phyloP scores from a whole-genome alignment of 1,284 basidiomycete species.

The Pseudozyma hubeiensis region DNA sequence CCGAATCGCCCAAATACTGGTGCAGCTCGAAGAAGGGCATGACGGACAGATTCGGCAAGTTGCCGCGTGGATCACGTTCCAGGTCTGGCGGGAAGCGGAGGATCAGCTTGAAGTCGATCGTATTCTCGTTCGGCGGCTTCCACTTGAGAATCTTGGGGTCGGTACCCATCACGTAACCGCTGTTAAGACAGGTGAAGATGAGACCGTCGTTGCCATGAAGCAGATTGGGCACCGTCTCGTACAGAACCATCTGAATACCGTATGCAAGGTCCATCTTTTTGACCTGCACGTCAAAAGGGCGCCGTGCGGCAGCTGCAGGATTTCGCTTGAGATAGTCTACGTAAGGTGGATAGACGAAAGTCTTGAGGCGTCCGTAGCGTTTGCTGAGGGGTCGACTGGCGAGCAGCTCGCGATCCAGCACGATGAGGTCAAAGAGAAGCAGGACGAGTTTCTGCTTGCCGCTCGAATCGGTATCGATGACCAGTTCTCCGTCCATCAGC shows the following conservation, averaged over 20 bases:
- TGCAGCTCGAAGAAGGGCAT: constrained; percentile 89
- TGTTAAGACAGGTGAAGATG: constrained; percentile 92
- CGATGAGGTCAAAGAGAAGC: constrained; percentile 92
- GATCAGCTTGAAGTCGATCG: constrained; percentile 94
- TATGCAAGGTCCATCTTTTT: constrained; percentile 93
- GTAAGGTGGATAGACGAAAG: constrained; percentile 86
- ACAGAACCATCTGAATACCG: constrained; percentile 84
- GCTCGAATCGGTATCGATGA: constrained; percentile 81
- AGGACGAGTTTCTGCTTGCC: constrained; percentile 75
- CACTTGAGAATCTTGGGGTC: constrained; percentile 91
- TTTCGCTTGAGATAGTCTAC: constrained; percentile 77
- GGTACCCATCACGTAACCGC: constrained; percentile 88
- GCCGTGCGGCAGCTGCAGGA: constrained; percentile 75
- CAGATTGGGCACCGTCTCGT: constrained; percentile 83
- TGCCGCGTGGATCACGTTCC: constrained; percentile 59
- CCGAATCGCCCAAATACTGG: constrained; percentile 73
- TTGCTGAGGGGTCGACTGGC: constrained; percentile 85
- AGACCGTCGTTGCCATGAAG: constrained; percentile 95
- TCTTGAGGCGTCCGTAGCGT: constrained; percentile 86
- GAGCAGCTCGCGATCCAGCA: constrained; percentile 85
- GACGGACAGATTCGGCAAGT: constrained; percentile 78
- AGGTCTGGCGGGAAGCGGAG: constrained; percentile 84
- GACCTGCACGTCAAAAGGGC: constrained; percentile 85
- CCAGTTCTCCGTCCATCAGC: constrained; percentile 92
- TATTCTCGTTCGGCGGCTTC: constrained; percentile 98